phyloP scores from a whole-genome alignment of 2,329 filamentous ascomycete species.

The Neofusicoccum ribis region DNA sequence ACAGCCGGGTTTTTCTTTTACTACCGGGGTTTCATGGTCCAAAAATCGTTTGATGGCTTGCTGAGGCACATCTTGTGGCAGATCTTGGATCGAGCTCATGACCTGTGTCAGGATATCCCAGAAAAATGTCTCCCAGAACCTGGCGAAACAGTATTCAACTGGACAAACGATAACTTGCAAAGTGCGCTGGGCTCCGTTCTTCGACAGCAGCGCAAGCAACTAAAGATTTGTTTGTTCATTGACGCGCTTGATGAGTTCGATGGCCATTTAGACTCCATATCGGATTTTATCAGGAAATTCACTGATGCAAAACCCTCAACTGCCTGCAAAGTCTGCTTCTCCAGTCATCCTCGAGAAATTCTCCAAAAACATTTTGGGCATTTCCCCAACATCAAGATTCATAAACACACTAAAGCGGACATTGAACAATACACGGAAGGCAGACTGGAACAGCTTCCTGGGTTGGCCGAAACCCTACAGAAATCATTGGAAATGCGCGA shows the following conservation, averaged over 20 bases:
- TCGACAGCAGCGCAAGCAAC: too few relatives aligned
- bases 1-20: conserved; percentile 46
- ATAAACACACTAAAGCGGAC: conserved; percentile 23
- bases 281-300: neutral
- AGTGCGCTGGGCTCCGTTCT: too few relatives aligned
- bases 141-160: too few relatives aligned
- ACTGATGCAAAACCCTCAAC: neutral
- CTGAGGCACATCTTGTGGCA: too few relatives aligned
- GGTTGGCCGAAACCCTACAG: neutral
- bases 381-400: conserved; percentile 8
- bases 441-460: neutral
- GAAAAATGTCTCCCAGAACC: too few relatives aligned
- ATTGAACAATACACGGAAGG: conserved; percentile 20
- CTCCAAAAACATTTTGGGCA: conserved; percentile 22
- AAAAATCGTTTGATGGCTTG: too few relatives aligned
- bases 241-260: conserved; percentile 14
- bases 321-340: conserved; percentile 19
- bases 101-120: too few relatives aligned
- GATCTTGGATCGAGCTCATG: too few relatives aligned
- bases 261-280: neutral
- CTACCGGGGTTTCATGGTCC: conserved; percentile 31
- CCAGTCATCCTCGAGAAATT: conserved; percentile 21
- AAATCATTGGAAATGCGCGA: neutral
- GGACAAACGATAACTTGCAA: too few relatives aligned
- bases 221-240: neutral